These are phyloP conservation scores for Cladosporium sp. DNA, from an alignment of 2,329 filamentous ascomycete genomes.

Conservation along the genomic window DNA sequence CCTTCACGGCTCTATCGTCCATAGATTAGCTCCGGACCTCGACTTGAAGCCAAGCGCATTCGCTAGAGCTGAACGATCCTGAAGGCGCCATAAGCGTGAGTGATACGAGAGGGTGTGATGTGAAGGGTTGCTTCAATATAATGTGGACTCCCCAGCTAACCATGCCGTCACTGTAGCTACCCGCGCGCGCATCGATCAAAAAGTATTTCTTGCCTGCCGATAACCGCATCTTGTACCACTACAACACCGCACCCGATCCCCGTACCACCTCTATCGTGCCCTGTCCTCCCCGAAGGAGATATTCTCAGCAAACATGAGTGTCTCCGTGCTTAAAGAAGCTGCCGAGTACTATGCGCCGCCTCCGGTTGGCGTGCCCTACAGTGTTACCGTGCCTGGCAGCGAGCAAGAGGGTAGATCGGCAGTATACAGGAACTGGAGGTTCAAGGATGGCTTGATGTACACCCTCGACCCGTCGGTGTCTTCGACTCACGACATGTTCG, in stretches of 20 bases:
- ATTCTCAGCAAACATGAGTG: conserved; percentile 14
- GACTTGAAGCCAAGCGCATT: neutral
- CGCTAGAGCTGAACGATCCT: neutral
- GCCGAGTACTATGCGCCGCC: conserved; percentile 61
- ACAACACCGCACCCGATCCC: neutral
- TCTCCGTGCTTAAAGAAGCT: conserved; percentile 31
- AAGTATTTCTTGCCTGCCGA: neutral
- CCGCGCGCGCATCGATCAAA: neutral
- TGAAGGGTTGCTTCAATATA: neutral
- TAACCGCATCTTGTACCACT: conserved; percentile 14
- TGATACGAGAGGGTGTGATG: neutral
- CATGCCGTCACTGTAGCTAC: conserved; percentile 2
- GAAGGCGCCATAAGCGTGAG: neutral
- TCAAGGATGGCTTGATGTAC: conserved; percentile 69
- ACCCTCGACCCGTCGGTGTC: conserved; percentile 64
- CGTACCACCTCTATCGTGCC: neutral
- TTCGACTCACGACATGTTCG: conserved; percentile 39
- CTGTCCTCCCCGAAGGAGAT: neutral
- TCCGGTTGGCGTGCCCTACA: conserved; percentile 74
- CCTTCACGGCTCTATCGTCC: neutral
- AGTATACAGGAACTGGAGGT: conserved; percentile 82
- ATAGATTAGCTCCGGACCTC: neutral
- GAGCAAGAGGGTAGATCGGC: conserved; percentile 69
- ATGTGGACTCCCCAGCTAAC: neutral
- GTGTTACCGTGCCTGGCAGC: conserved; percentile 72